A percentile compares a stretch with the other conserved stretches of the same genome.
phyloP scores from a whole-genome alignment of 306 rosid species.

The Ochetophila trinervis region DNA sequence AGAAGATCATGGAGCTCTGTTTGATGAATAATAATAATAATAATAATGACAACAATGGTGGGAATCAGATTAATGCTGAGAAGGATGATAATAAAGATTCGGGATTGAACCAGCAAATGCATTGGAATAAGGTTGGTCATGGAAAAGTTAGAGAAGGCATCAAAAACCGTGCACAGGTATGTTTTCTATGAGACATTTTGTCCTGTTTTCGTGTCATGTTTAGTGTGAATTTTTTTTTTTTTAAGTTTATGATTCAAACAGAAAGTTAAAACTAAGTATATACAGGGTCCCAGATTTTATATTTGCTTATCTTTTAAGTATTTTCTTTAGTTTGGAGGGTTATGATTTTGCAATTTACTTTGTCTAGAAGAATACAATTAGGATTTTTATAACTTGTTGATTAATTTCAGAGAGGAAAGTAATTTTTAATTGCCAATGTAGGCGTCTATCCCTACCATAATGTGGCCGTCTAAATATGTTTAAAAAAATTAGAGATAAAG shows the following conservation, averaged over 20 bases:
- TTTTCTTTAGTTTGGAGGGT: too few species aligned
- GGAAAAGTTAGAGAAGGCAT: slow-evolving; percentile 12
- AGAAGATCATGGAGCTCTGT: slow-evolving; percentile 64
- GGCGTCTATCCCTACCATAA: too few species aligned
- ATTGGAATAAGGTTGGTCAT: slow-evolving; percentile 18
- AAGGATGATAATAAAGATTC: not conserved
- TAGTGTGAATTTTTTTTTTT: not conserved
- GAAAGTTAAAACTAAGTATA: not conserved
- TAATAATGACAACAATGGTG: slow-evolving; percentile 7
- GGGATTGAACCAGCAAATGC: slow-evolving; percentile 20
- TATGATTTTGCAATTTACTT: too few species aligned
- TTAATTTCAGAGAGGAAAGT: too few species aligned
- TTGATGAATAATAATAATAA: slow-evolving; percentile 28
- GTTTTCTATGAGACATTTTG: not conserved
- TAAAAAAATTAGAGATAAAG: too few species aligned
- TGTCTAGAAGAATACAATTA: too few species aligned
- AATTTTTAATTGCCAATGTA: too few species aligned
- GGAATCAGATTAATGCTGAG: slow-evolving; percentile 6
- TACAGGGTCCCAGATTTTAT: too few species aligned
- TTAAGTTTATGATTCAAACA: not conserved
- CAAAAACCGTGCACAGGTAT: slow-evolving; percentile 29
- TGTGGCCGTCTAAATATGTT: too few species aligned
- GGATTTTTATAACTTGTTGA: too few species aligned
- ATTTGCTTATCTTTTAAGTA: too few species aligned
- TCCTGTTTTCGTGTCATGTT: slow-evolving; percentile 9